Base-by-base conservation (phyloP, 805 yeast species). In the Starmerella etchellsii region DNA sequence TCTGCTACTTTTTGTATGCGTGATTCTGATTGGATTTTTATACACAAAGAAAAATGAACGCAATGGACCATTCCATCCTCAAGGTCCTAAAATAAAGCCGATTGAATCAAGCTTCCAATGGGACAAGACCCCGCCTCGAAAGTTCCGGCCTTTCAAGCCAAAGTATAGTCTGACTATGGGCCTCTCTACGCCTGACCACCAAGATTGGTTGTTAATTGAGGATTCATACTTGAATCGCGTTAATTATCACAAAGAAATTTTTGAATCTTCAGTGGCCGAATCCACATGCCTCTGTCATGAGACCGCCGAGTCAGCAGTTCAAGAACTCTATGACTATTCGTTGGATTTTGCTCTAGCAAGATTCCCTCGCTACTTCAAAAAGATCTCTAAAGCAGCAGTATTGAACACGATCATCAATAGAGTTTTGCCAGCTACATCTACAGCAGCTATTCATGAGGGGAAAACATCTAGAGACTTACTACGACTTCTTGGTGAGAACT, bases 111-210 rank as follows among this genome's bases (percentile, higher is more conserved):
- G 9, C 7, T 37, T 45, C 32, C 36, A 31, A 14, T 41, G 39
- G 40, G 24, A 35, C 3, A 10, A 19, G 5, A 27, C 28, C 5
- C 33, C 27, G 16, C 42, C 42, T 19, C 19, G 22, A 24, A 39
- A 36, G 31, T 71, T 64, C 48, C 59, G 74, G 37, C 83, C 83
- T 1, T 78, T 75, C 62, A 75, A 73, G 52, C 65, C 69, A 20
- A 36, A 78, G 75, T 13, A 69, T 63, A 70, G 68, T 44, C 58
- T 78, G 56, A 76, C 78, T 2, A 71, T 80, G 78, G 79, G 78
- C 1, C 65, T 77, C 38, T 62, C 66, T 44, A 64, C 67, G 54
- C 54, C 67, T 31, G 57, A 63, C 27, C 56, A 74, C 1, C 65
- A 69, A 29, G 76, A 77, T 31, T 71, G 78, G 71, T 60, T 81